Evolutionary conservation across 1,139 yeast genomes (phyloP), one percentile per base, ranked within the genome.

Genomic region (Blastobotrys proliferans): DNA sequence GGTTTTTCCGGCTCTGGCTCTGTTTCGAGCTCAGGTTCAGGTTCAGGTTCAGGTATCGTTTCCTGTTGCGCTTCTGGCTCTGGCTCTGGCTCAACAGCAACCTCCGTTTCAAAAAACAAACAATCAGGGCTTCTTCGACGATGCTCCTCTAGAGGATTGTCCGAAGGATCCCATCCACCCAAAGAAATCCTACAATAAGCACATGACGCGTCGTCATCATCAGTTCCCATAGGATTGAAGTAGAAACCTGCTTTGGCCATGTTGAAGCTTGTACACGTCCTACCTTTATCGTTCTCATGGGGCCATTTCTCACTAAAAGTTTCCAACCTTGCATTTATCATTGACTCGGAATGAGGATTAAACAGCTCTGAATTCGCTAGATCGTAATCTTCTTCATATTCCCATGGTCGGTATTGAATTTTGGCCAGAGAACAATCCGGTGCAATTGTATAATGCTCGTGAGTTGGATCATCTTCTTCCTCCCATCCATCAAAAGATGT

Each of bases 191-290:
- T 80, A 61, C 95, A 86, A 55, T 82, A 83, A 49, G 81, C 70
- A 54, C 95, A 86, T 10, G 74, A 70, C 0, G 78, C 84, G n/a
- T 77, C 64, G 57, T 84, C 94, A 50, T 81, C 85, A 5, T 61
- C 67, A 3, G 66, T 63, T 72, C 73, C 48, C 73, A 73, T 58
- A 68, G 95, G 94, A 11, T 77, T 69, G 60, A 72, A 84, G 56
- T 71, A 80, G 60, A 86, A 85, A 1, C 96, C 96, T 21, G 77
- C 70, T 27, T 70, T 72, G 1, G 87, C 85, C 72, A 82, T 66
- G 16, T 61, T 57, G 56, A 63, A 46, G 22, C 68, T 60, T 0
- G 73, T 70, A 0, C 83, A 77, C 6, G 53, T 57, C 16, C 36
- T 10, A n/a, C 63, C 66, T 6, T 60, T 54, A 10, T 58, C 54